These are phyloP conservation scores for Saitozyma podzolica DNA, from an alignment of 768 basidiomycete species.

Conservation along the genomic window DNA sequence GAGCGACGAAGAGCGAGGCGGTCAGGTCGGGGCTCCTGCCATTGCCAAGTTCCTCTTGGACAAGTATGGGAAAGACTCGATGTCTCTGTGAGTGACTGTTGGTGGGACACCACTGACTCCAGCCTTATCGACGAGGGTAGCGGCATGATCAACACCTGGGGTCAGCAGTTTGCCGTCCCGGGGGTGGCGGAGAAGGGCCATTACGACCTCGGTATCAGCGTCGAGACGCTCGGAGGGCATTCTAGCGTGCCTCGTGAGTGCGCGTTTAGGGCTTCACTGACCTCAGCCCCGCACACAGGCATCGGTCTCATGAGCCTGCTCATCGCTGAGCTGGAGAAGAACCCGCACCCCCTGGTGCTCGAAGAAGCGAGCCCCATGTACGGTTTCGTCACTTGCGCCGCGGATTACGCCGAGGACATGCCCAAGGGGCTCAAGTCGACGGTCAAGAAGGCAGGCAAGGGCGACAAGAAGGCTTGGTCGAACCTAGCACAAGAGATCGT, in stretches of 20 bases:
- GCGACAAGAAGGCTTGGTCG: conserved; percentile 56
- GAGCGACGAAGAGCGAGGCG: conserved; percentile 70
- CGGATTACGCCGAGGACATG: conserved; percentile 62
- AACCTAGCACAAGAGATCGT: conserved; percentile 50
- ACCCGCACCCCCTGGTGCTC: conserved; percentile 57
- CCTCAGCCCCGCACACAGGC: conserved; percentile 63
- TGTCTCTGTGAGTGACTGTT: conserved; percentile 58
- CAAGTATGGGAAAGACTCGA: conserved; percentile 69
- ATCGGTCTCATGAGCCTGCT: conserved; percentile 72
- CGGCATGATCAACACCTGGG: conserved; percentile 52
- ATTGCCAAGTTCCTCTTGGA: conserved; percentile 58
- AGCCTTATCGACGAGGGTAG: conserved; percentile 81
- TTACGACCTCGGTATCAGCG: conserved; percentile 24
- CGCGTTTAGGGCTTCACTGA: background rate
- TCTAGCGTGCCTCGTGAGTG: conserved; percentile 70
- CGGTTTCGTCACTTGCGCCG: conserved; percentile 63
- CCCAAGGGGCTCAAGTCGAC: conserved; percentile 44
- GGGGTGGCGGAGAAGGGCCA: conserved; percentile 51
- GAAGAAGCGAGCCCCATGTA: conserved; percentile 36
- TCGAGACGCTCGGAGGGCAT: conserved; percentile 68
- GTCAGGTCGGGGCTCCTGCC: conserved; percentile 51
- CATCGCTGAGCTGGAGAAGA: conserved; percentile 66
- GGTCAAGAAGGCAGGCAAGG: conserved; percentile 31
- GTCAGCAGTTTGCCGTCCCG: conserved; percentile 42
- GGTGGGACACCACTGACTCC: background rate